A percentile compares a stretch with the other conserved stretches of the same genome.
These are phyloP conservation scores for Leptographium wingfieldii DNA, from an alignment of 2,329 filamentous ascomycete genomes.

Conservation along the genomic window DNA sequence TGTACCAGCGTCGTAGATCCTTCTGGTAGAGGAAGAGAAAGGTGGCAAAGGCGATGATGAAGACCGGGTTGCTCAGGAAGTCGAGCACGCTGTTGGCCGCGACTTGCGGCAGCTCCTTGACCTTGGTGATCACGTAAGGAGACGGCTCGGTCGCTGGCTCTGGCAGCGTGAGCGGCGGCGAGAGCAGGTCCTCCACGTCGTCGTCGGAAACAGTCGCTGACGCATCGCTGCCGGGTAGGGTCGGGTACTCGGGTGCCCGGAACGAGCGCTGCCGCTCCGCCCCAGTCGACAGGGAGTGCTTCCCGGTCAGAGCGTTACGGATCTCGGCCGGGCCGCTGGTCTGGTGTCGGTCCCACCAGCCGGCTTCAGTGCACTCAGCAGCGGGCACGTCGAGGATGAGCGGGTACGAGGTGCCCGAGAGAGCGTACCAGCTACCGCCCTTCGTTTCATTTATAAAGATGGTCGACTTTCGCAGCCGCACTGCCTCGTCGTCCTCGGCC, in stretches of 20 bases:
- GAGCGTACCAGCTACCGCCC: slow-evolving; percentile 82
- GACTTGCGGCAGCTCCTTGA: slow-evolving; percentile 37
- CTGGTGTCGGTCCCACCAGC: slow-evolving; percentile 13
- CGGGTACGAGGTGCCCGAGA: slow-evolving; percentile 79
- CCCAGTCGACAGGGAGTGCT: slow-evolving; percentile 41
- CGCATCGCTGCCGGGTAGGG: slow-evolving; percentile 6
- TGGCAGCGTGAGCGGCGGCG: slow-evolving; percentile 9
- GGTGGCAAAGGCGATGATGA: slow-evolving; percentile 32
- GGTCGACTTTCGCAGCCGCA: slow-evolving; percentile 43
- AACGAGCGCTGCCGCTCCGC: not conserved
- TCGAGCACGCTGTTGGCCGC: slow-evolving; percentile 39
- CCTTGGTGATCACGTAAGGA: slow-evolving; percentile 32
- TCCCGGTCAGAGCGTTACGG: slow-evolving; percentile 54
- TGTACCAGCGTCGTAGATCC: slow-evolving; percentile 13
- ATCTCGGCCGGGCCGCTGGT: slow-evolving; percentile 30
- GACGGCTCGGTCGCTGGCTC: slow-evolving; percentile 19
- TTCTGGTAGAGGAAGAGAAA: slow-evolving; percentile 28
- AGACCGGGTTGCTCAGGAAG: slow-evolving; percentile 41
- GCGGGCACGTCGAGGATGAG: slow-evolving; percentile 42
- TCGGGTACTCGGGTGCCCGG: not conserved
- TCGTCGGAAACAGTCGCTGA: not conserved
- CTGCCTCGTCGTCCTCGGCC: slow-evolving; percentile 33
- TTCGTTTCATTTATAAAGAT: slow-evolving; percentile 83
- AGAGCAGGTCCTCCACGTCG: not conserved
- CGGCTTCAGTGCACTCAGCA: slow-evolving; percentile 11